Evolutionary conservation across 2,329 filamentous ascomycete species (phyloP), one percentile per base, ranked within the genome.

Genomic region (Exserohilum rostratum): DNA sequence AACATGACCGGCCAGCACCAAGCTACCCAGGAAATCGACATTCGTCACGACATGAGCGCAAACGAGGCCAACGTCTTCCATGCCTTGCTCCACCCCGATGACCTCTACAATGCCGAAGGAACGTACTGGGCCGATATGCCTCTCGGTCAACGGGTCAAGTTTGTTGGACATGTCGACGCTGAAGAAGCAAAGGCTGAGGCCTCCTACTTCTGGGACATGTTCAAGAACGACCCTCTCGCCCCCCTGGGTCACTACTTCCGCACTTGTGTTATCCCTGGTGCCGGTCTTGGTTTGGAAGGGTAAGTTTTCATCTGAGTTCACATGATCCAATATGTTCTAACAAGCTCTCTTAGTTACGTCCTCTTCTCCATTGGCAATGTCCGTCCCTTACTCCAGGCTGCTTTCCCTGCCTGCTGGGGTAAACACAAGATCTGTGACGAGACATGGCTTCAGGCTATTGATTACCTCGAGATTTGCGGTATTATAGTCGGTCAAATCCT

Each of bases 341-440:
- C 30, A 6, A 15, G 20, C 9, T 25, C 17, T 10, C 3, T 1
- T 48, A 86, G 91, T 67, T 98, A 97, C 72, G 93, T 97, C 37
- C 85, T 98, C 17, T 98, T 98, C 82, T 97, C 93, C 60, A 97
- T 98, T 65, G 93, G 93, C 54, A 97, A 96, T 76, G 81, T 98
- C 61, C 87, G 90, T 70, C 90, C 93, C 4, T 83, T 98, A 10
- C 93, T 96, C 71, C 77, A 85, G 57, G 82, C 85, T 30, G 85
- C 87, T 5, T 98, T 93, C 83, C 85, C 87, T 1, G 66, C 78
- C 3, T 98, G 93, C 80, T 98, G 93, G 93, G 81, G 80, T 20
- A 72, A 71, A 0, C 76, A 83, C 56, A 75, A 81, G 3, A 87
- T 85, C 25, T 98, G 93, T 80, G 85, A 85, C 70, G 76, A 84